Evolutionary conservation across 805 yeast species (phyloP), one percentile per base, ranked within the genome.

Genomic region (Hanseniaspora guilliermondii): DNA sequence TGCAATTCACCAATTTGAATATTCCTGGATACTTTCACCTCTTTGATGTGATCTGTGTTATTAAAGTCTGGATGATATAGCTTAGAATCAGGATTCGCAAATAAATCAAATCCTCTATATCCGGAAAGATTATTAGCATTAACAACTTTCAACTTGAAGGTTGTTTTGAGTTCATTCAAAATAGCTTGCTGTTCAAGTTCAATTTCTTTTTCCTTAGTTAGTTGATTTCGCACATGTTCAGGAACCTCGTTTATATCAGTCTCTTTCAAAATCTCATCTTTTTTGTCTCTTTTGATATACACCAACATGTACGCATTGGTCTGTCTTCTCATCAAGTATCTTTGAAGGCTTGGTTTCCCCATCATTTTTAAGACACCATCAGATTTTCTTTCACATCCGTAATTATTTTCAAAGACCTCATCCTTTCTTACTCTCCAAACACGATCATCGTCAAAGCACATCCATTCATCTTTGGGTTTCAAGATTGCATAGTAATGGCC

Each of bases 291-390:
- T 53, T 95, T 76, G 58, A 89, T 77, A 65, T 93, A 93, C 2
- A 93, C 97, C 68, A 93, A 77, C 98, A 93, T 93, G 64, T 93
- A 93, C 1, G 98, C 98, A 41, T 93, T 86, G 0, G 97, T 89
- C 38, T 87, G 93, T 47, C 96, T 79, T 59, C 86, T 78, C 30
- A 85, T 70, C 45, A 76, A 73, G 56, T 83, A 82, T 48, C 76
- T 82, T 57, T 79, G 80, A 54, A 79, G 83, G 58, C 83, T 83
- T 16, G 70, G 69, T 61, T 83, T 74, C 0, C 83, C 68, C 70
- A 84, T 68, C 50, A 69, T 70, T 40, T 75, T 70, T 21, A 80
- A 65, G 44, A 76, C 74, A 12, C 70, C 73, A 22, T 73, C 76
- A 1, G 78, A 62, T 19, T 80, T 59, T 56, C 76, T 77, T 54